Percentiles rank a stretch among this genome's conserved stretches.
These are phyloP conservation scores for Nakaseomyces glabratus DNA, from an alignment of 1,139 yeast genomes.

Conservation along the genomic window DNA sequence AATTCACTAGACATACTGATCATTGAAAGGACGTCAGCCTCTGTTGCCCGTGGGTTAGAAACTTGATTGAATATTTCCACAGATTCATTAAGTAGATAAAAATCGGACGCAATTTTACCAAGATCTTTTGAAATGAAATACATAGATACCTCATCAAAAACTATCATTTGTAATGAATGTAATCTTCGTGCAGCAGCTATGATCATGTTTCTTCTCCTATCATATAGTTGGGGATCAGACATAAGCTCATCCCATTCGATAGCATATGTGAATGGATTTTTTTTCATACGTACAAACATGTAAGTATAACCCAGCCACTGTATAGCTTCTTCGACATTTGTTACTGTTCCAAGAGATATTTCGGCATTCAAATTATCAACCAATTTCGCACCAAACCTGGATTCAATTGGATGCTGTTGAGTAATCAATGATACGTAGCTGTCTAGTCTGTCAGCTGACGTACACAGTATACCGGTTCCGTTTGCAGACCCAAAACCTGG, in stretches of 20 bases:
- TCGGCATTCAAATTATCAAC: constrained; percentile 95
- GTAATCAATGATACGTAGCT: constrained; percentile 81
- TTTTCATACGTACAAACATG: constrained; percentile 86
- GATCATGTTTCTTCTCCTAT: constrained; percentile 66
- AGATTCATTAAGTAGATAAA: constrained; percentile 74
- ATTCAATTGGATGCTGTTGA: constrained; percentile 95
- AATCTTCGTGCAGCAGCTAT: constrained; percentile 71
- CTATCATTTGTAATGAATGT: constrained; percentile 83
- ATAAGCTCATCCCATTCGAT: constrained; percentile 77
- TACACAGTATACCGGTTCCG: constrained; percentile 89
- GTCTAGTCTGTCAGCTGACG: constrained; percentile 71
- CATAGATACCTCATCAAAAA: constrained; percentile 78
- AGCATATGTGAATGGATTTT: constrained; percentile 92
- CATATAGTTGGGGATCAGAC: constrained; percentile 73
- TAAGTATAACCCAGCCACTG: constrained; percentile 97
- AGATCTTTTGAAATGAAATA: constrained; percentile 77
- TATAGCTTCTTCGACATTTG: constrained; percentile 88
- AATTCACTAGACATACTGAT: constrained; percentile 91
- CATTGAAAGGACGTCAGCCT: constrained; percentile 84
- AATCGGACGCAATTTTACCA: constrained; percentile 92
- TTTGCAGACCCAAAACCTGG: constrained; percentile 81
- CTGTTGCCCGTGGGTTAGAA: constrained; percentile 78
- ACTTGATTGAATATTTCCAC: constrained; percentile 83
- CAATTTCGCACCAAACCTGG: constrained; percentile 63
- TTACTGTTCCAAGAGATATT: constrained; percentile 88